Evolutionary conservation across 805 yeast genomes (phyloP).

Genomic region (Nakazawaea ernobii): DNA sequence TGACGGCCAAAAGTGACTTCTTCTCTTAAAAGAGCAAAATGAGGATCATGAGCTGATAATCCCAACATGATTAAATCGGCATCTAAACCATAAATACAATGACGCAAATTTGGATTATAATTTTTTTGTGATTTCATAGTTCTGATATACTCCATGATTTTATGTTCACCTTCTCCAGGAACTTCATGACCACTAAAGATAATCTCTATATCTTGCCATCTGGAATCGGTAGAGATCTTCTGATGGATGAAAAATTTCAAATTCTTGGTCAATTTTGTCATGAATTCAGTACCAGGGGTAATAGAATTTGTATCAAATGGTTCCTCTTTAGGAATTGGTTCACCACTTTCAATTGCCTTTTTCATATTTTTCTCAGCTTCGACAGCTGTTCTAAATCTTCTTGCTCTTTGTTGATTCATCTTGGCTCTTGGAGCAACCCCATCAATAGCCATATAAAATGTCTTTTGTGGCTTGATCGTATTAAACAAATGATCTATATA

Average conservation of each 20-base stretch:
- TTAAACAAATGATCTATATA: conserved; percentile 92
- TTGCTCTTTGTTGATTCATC: conserved; percentile 95
- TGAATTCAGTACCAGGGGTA: conserved; percentile 96
- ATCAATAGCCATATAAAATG: conserved; percentile 94
- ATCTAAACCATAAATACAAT: conserved; percentile 92
- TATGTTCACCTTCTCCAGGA: conserved; percentile 99
- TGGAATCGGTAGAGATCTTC: conserved; percentile 78
- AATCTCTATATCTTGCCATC: conserved; percentile 76
- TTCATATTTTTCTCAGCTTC: conserved; percentile 80
- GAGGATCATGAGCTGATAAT: conserved; percentile 90
- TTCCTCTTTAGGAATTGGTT: conserved; percentile 71
- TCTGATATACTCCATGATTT: conserved; percentile 90
- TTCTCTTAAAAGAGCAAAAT: conserved; percentile 88
- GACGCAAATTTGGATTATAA: conserved; percentile 78
- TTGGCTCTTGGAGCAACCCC: conserved; percentile 99
- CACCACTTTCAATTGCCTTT: conserved; percentile 70
- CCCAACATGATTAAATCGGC: conserved; percentile 96
- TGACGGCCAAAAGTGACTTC: conserved; percentile 82
- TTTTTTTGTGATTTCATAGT: conserved; percentile 65
- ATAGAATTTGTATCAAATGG: conserved; percentile 90
- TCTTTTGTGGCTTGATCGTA: conserved; percentile 78
- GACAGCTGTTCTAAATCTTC: conserved; percentile 90
- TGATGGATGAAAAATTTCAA: conserved; percentile 84
- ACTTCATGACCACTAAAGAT: conserved; percentile 91
- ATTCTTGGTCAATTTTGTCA: conserved; percentile 80